Percentiles rank a stretch among this genome's conserved stretches.
These are phyloP conservation scores for Raffaelea albimanens DNA, from an alignment of 2,329 filamentous ascomycete genomes.

Conservation along the genomic window DNA sequence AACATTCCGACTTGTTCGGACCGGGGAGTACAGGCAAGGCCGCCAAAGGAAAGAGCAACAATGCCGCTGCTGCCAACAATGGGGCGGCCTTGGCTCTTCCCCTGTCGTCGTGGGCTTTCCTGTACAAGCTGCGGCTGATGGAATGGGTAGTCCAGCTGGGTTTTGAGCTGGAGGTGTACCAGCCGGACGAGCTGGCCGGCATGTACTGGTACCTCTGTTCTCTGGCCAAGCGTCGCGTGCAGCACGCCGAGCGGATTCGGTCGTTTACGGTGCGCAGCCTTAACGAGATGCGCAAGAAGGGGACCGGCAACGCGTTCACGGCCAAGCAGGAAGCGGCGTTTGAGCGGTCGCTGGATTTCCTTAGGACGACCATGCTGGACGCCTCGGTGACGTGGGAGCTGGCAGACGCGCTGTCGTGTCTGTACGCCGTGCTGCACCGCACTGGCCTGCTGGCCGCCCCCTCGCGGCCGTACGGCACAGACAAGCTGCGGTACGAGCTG, in stretches of 20 bases:
- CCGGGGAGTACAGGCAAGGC: background rate
- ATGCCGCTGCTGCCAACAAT: background rate
- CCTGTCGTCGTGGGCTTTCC: conserved; percentile 79
- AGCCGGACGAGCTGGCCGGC: conserved; percentile 69
- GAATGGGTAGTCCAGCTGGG: conserved; percentile 83
- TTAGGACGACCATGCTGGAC: conserved; percentile 54
- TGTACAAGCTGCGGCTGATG: conserved; percentile 84
- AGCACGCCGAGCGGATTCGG: conserved; percentile 66
- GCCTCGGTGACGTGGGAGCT: conserved; percentile 53
- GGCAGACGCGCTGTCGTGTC: conserved; percentile 42
- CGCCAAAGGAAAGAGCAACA: no score
- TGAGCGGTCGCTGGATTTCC: conserved; percentile 39
- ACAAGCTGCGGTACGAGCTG: conserved; percentile 65
- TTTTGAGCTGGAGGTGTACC: conserved; percentile 88
- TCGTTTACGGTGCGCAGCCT: conserved; percentile 44
- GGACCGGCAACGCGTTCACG: conserved; percentile 15
- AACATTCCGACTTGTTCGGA: conserved; percentile 21
- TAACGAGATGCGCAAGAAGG: conserved; percentile 19
- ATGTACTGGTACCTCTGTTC: conserved; percentile 91
- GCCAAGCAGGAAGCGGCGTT: conserved; percentile 32
- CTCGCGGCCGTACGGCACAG: conserved; percentile 54
- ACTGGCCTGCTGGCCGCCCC: conserved; percentile 42
- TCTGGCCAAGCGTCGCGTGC: conserved; percentile 56
- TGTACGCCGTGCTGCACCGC: conserved; percentile 60
- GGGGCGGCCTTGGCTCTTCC: conserved; percentile 58